These are phyloP conservation scores for Metarhizium anisopliae DNA, from an alignment of 2,329 filamentous ascomycete species.

Conservation along the genomic window DNA sequence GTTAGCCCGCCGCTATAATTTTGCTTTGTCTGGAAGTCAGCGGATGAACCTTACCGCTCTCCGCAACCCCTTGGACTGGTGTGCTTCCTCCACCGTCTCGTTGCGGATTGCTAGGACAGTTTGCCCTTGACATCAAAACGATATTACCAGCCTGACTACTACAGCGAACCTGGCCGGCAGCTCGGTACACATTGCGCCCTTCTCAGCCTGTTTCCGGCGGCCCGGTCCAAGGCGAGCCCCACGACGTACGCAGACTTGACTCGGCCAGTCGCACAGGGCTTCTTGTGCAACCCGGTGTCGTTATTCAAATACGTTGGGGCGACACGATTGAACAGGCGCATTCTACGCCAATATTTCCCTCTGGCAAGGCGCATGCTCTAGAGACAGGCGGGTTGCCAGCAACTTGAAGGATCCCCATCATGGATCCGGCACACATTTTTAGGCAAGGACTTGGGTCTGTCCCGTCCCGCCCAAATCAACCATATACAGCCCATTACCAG, in stretches of 20 bases:
- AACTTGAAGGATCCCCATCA: slow-evolving; percentile 17
- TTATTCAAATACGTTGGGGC: not conserved
- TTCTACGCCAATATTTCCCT: not conserved
- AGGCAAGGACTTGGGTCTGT: slow-evolving; percentile 45
- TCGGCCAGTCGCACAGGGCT: not conserved
- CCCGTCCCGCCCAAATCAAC: slow-evolving; percentile 27
- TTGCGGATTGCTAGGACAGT: not conserved
- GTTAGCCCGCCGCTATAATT: not conserved
- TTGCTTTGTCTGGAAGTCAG: not conserved
- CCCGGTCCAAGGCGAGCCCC: not conserved
- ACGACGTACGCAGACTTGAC: not conserved
- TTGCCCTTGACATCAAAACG: not conserved
- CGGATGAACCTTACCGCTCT: not conserved
- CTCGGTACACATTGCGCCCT: not conserved
- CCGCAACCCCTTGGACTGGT: not conserved
- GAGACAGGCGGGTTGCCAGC: not conserved
- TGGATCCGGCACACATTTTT: slow-evolving; percentile 53
- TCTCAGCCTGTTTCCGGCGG: not conserved
- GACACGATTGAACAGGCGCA: not conserved
- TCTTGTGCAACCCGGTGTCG: not conserved
- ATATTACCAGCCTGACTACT: not conserved
- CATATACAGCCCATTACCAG: slow-evolving; percentile 21
- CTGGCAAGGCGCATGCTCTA: not conserved
- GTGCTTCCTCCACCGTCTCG: not conserved
- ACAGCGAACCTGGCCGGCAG: not conserved